Percentiles rank a stretch among this genome's conserved stretches.
These are phyloP conservation scores for Russula brevipes DNA, from an alignment of 768 basidiomycete species.

Conservation along the genomic window DNA sequence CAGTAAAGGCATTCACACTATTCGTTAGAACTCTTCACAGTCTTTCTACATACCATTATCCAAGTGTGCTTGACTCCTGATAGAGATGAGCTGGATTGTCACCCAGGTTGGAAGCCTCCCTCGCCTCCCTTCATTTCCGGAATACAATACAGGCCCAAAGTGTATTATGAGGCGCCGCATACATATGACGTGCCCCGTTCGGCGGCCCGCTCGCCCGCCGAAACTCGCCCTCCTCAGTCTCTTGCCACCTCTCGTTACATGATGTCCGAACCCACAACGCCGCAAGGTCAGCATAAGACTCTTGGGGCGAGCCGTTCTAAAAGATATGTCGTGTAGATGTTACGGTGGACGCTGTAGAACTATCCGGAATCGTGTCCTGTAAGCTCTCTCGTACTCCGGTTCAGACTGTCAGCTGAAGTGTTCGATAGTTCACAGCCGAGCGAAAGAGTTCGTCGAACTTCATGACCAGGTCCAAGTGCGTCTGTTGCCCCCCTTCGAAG, in stretches of 20 bases:
- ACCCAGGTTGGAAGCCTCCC: no score
- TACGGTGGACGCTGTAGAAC: neutral
- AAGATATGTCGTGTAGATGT: neutral
- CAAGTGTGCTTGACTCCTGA: no score
- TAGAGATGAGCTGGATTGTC: no score
- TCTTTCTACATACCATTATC: no score
- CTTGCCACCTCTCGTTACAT: neutral
- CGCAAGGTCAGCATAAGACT: neutral
- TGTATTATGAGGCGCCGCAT: no score
- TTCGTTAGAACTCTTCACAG: no score
- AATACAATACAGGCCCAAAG: no score
- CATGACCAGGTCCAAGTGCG: constrained; percentile 84
- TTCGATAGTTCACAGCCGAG: constrained; percentile 36
- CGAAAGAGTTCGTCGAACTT: constrained; percentile 76
- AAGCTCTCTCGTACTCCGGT: neutral
- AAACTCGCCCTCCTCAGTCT: no score
- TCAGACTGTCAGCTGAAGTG: neutral
- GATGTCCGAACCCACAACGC: constrained; percentile 1
- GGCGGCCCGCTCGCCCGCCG: neutral
- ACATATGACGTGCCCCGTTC: neutral
- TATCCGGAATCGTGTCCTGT: constrained; percentile 12
- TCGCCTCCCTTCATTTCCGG: no score
- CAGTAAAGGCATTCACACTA: no score
- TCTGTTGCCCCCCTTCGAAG: neutral
- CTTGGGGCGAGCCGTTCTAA: neutral